Conservation (phyloP, 768 basidiomycete species). For the Rhizopogon rudus region DNA sequence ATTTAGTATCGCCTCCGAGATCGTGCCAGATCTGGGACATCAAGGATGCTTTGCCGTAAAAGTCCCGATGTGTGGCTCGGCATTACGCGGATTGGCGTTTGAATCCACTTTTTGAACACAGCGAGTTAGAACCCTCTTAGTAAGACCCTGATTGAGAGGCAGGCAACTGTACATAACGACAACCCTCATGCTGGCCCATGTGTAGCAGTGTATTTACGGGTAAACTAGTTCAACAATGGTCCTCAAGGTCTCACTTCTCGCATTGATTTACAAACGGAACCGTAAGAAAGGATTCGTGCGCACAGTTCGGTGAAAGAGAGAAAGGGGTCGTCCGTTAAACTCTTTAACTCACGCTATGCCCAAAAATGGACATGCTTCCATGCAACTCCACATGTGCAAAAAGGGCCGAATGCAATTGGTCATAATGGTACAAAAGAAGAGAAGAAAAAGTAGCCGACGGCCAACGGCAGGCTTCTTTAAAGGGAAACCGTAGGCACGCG, state of each 20-base stretch:
- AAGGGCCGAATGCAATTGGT: conserved; percentile 1
- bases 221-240: background rate
- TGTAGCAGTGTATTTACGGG: background rate
- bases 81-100: conserved; percentile 19
- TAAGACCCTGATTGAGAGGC: background rate
- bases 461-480: conserved; percentile 44
- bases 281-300: conserved; percentile 10
- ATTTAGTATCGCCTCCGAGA: conserved; percentile 29
- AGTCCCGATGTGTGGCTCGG: conserved; percentile 23
- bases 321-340: conserved; percentile 35
- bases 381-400: conserved; percentile 25
- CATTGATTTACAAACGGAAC: conserved; percentile 19
- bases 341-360: conserved; percentile 34
- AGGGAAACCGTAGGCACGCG: conserved; percentile 48
- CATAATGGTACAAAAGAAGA: background rate
- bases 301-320: conserved; percentile 5
- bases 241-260: conserved; percentile 11
- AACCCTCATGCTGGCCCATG: background rate
- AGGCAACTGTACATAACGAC: conserved; percentile 3
- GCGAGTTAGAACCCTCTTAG: conserved; percentile 5
- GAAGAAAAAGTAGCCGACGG: conserved; percentile 33
- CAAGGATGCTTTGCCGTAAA: conserved; percentile 22
- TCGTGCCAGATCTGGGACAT: conserved; percentile 13
- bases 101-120: conserved; percentile 13
- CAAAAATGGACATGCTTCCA: conserved; percentile 33